Evolutionary conservation across 768 basidiomycete genomes (phyloP), one percentile per base, ranked within the genome.

Genomic region (Mycena vitilis): DNA sequence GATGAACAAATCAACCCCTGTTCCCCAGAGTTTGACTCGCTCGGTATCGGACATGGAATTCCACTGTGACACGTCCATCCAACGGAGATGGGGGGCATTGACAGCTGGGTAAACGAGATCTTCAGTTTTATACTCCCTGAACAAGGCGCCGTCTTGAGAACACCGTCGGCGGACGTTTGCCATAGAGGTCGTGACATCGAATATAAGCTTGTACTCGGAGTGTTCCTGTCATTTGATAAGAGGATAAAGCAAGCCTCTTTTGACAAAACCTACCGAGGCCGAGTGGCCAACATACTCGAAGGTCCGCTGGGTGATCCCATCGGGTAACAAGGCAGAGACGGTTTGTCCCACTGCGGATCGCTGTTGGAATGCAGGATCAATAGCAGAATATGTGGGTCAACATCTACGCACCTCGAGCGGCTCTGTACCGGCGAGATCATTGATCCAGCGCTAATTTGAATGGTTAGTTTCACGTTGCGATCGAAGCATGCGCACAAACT

Each of bases 21-120:
- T 58, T 7, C 42, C 44, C 57, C 57, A 58, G 9, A 58, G 44
- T 25, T 9, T 47, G 22, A 45, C 42, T 10, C 57, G 57, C 18
- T 58, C 23, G 6, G 20, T 13, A n/a, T 47, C 44, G 42, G 10
- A 18, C 44, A 58, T 44, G 7, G 23, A 22, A 9, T 58, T 6
- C 57, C 57, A 58, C 15, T 58, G 10, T 12, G 15, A 11, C 5
- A 45, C 4, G 15, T 22, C 15, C 6, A 58, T 16, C 3, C 16
- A 18, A 22, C 30, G 18, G 16, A 58, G 22, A 16, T 58, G 42
- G 10, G 44, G 2, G 8, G 45, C 42, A 34, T 45, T 56, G 18
- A n/a, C 23, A 5, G 25, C 25, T 1, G 51, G 51, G 25, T 16
- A 25, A 16, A 56, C 22, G 6, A 40, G 6, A 7, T 38, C 40